Percentiles rank a stretch among this genome's conserved stretches.
Conservation (phyloP, 2,329 filamentous ascomycete genomes). For the Madurella fahalii region DNA sequence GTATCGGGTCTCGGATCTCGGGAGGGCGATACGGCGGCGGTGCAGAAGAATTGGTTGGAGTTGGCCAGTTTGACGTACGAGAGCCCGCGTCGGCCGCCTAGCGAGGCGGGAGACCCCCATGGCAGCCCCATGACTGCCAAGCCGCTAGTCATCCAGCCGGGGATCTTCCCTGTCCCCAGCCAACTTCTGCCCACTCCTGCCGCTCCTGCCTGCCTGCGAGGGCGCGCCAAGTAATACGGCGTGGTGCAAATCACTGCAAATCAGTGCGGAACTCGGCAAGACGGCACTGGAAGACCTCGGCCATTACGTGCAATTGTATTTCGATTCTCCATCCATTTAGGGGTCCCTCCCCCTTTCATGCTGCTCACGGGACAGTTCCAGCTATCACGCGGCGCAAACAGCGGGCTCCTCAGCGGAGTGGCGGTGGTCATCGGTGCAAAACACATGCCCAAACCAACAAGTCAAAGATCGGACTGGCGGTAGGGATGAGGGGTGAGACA, state of each 20-base stretch:
- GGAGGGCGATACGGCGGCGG: conserved; percentile 7
- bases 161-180: conserved; percentile 7
- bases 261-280: conserved; percentile 21
- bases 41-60: conserved; percentile 8
- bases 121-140: conserved; percentile 12
- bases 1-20: neutral
- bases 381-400: neutral
- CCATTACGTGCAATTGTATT: neutral
- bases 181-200: conserved; percentile 6
- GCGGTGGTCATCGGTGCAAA: conserved; percentile 1
- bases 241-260: conserved; percentile 19
- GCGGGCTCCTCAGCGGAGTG: neutral
- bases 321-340: neutral
- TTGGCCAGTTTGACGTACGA: conserved; percentile 10
- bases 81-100: neutral
- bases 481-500: neutral
- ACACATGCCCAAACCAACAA: neutral
- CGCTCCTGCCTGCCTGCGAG: conserved; percentile 1
- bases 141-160: conserved; percentile 5
- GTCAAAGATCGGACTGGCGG: neutral
- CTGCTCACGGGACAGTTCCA: neutral
- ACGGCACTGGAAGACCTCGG: conserved; percentile 12
- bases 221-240: conserved; percentile 13
- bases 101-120: neutral
- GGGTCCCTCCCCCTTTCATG: conserved; percentile 1